Evolutionary conservation across 305 asterid genomes (phyloP), one percentile per base, ranked within the genome.

Genomic region (Monarda citriodora): DNA sequence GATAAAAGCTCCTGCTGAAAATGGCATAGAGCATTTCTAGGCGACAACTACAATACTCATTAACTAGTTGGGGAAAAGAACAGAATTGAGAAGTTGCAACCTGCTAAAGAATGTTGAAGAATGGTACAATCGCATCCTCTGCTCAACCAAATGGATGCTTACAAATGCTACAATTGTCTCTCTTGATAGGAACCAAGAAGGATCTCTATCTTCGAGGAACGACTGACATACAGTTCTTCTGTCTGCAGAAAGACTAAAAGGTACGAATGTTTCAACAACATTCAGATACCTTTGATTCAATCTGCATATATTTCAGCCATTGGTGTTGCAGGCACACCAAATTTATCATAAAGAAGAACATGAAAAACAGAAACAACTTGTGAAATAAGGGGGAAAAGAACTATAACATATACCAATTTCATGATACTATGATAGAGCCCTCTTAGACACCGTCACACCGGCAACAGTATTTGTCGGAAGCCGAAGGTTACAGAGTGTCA

Each of bases 391-490:
- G 9, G 20, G 17, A 38, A 20, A 20, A 32, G n/a, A 52, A 22
- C n/a, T 17, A 56, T n/a, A n/a, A 38, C 41, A 47, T 26, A 9
- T 53, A 53, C 36, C 40, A 15, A 31, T 41, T 2, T 53, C 44
- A 52, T 31, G 18, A 53, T 53, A 6, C 40, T 31, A 52, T 31
- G 18, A 41, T 53, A 3, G 21, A 17, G 6, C 14, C 5, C 45
- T 15, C 20, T 16, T 60, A 22, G 26, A 23, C 20, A 61, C 53
- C 68, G 37, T n/a, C n/a, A n/a, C n/a, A n/a, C n/a, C n/a, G n/a
- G 17, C 8, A 26, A 49, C 10, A 36, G 57, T 60, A 44, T 44
- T 40, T 29, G 38, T 9, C 52, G 59, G 64, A 64, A 60, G 53
- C 42, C 47, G 7, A 61, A 62, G 12, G 44, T 46, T 37, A 53